phyloP scores from a whole-genome alignment of 257 asterid genomes.

The Solanum virginianum region DNA sequence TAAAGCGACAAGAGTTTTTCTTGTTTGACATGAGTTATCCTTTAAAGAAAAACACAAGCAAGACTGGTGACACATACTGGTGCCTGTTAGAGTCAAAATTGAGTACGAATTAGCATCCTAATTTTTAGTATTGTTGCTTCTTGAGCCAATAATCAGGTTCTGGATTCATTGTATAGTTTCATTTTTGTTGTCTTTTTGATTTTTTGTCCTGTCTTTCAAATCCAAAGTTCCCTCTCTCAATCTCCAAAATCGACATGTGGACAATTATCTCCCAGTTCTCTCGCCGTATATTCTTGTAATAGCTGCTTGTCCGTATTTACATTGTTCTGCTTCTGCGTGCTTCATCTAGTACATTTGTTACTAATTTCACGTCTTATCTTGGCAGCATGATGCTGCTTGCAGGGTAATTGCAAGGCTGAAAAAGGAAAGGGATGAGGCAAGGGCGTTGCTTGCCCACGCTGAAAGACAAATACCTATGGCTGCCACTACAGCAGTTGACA shows the following conservation, averaged over 20 bases:
- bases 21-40: neutral
- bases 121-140: neutral
- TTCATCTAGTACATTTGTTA: neutral
- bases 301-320: neutral
- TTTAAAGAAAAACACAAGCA: neutral
- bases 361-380: slow-evolving; percentile 4
- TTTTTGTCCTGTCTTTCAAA: neutral
- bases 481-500: slow-evolving; percentile 21
- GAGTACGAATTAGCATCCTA: neutral
- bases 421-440: slow-evolving; percentile 97
- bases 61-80: neutral
- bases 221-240: neutral
- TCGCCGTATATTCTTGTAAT: neutral
- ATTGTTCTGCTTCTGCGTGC: neutral
- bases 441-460: slow-evolving; percentile 67
- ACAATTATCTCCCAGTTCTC: neutral
- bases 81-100: neutral
- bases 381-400: slow-evolving; percentile 99
- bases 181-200: neutral
- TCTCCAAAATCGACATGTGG: neutral
- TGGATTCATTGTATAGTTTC: neutral
- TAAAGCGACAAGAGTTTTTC: neutral
- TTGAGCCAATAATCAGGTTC: neutral
- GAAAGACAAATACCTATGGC: slow-evolving; percentile 75
- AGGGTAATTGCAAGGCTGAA: slow-evolving; percentile 97